Base-by-base conservation (phyloP, 208 protist species). In the Acanthamoeba healyi region DNA sequence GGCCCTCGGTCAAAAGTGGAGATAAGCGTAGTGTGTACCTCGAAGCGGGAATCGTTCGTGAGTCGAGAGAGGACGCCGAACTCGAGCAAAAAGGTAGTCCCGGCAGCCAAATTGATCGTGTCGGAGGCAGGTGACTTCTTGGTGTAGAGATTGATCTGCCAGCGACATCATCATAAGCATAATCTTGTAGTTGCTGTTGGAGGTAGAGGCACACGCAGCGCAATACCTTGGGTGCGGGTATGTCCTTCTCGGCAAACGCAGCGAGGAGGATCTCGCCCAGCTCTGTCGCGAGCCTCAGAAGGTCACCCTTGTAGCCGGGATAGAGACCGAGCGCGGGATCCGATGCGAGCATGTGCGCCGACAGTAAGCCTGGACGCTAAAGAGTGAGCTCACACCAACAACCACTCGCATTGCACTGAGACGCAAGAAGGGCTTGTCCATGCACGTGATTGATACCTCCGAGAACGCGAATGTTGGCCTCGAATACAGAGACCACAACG, bases 401-500 rank as follows among this genome's bases (percentile, higher is more conserved):
- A 63, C 6, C 56, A n/a, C n/a, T n/a, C n/a, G n/a, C n/a, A n/a
- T n/a, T n/a, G n/a, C n/a, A n/a, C n/a, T n/a, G n/a, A n/a, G n/a
- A n/a, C n/a, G n/a, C n/a, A n/a, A n/a, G n/a, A n/a, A n/a, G n/a
- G n/a, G n/a, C n/a, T n/a, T n/a, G n/a, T n/a, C n/a, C n/a, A n/a
- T n/a, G n/a, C n/a, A n/a, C n/a, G n/a, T n/a, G n/a, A n/a, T n/a
- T n/a, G n/a, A n/a, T 61, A 36, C 98, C 98, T 29, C 98, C 98
- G 10, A 99, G 88, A 0, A 98, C 95, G 58, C 98, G 95, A 91
- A 98, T 98, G 74, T 97, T 98, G 38, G 97, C 98, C 94, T 98
- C 98, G 93, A 99, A 99, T 5, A 98, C 97, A 15, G 97, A 98
- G 0, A 98, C 97, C 15, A 51, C 94, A 1, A 96, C 46, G 84